Evolutionary conservation across 2,329 filamentous ascomycete genomes (phyloP).

Genomic region (Fusarium floridanum): DNA sequence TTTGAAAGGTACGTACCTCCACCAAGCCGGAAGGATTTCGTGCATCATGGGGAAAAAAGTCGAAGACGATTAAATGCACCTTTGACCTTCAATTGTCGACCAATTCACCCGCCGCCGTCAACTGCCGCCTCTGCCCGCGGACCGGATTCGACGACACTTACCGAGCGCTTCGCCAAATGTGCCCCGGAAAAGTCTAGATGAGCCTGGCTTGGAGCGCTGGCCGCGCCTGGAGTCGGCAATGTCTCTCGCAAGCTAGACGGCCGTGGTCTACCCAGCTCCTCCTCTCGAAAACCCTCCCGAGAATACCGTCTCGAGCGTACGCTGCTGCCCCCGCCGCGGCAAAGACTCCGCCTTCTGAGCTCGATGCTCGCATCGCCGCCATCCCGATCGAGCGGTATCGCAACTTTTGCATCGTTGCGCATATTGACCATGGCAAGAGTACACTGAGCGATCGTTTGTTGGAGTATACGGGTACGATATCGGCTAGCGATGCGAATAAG

Average conservation of each 20-base stretch:
- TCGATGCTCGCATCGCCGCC: conserved; percentile 70
- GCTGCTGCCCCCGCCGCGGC: conserved; percentile 18
- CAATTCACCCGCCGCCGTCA: conserved; percentile 10
- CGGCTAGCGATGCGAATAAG: conserved; percentile 84
- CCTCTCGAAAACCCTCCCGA: conserved; percentile 4
- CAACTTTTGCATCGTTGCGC: conserved; percentile 98
- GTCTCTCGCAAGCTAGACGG: conserved; percentile 42
- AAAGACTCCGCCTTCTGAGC: conserved; percentile 51
- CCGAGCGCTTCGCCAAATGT: conserved; percentile 35
- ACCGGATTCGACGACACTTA: not conserved
- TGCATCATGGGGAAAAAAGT: conserved; percentile 35
- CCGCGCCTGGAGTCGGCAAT: conserved; percentile 55
- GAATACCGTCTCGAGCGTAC: conserved; percentile 17
- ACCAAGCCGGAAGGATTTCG: conserved; percentile 26
- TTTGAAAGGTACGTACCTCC: conserved; percentile 31
- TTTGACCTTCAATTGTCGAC: conserved; percentile 13
- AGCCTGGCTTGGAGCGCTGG: conserved; percentile 54
- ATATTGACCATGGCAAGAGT: conserved; percentile 98
- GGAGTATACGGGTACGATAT: conserved; percentile 93
- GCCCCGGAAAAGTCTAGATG: conserved; percentile 47
- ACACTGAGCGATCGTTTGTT: conserved; percentile 93
- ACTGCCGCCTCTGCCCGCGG: conserved; percentile 14
- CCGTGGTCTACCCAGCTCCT: conserved; percentile 29
- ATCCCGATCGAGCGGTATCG: conserved; percentile 85
- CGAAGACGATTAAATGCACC: conserved; percentile 7